Base-by-base conservation (phyloP, 306 rosid genomes). In the Pueraria montana region DNA sequence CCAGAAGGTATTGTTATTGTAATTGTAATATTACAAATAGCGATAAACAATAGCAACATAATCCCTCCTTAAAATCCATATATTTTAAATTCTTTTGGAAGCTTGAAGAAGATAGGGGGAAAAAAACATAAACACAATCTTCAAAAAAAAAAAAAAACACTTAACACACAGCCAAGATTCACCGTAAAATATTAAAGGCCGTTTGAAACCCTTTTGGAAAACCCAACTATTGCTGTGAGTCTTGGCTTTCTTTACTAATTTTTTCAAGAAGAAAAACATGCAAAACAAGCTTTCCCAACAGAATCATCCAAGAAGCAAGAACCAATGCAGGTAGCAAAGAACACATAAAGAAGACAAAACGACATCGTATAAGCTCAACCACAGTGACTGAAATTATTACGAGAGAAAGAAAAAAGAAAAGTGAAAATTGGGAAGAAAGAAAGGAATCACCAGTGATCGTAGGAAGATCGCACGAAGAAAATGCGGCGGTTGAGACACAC, bases 391-490 rank as follows among this genome's bases (percentile, higher is more conserved):
- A 17, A 63, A 8, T 10, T 12, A 27, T 0, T n/a, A n/a, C n/a
- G n/a, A n/a, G n/a, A 8, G 55, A 70, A 48, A 20, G 1, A 4
- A 16, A 23, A 11, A 6, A 16, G n/a, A 56, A 36, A 78, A 61
- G 23, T 18, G 34, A 38, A 43, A 65, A 86, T 27, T 10, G 5
- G 55, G 0, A 10, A 59, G 67, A 50, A 4, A 32, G 8, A 52
- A 24, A 84, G 64, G 32, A 55, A 79, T 59, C 21, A 85, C 85
- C 82, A 4, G 65, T 26, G 75, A 42, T 59, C 18, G n/a, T 23
- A 6, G 2, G 55, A 52, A 42, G 72, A 85, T 63, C 76, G 56
- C 21, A 2, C 0, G 16, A 1, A 14, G 81, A 56, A 34, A 52
- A 32, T 1, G 14, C 2, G 52, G 58, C 56, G 49, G 48, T 34